Evolutionary conservation across 768 basidiomycete species (phyloP), one percentile per base, ranked within the genome.

Genomic region (Leccinum subtestaceum): DNA sequence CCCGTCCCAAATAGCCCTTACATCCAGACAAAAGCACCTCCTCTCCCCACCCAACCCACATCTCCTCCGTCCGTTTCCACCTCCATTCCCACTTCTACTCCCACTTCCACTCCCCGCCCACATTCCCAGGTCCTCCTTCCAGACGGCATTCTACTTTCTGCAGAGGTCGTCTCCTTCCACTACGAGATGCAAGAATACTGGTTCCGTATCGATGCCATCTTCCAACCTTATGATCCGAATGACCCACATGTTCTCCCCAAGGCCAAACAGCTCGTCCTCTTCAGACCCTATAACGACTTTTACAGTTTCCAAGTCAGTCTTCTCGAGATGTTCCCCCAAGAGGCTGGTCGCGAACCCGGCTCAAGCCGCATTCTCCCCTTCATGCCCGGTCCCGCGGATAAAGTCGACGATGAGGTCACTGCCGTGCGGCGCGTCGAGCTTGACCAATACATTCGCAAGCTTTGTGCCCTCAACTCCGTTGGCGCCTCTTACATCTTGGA

Each of bases 261-360:
- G 11, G 84, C 90, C 12, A 88, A 84, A 64, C 85, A 88, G 34
- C 85, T 98, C 57, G 86, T 94, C 63, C 81, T 98, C 47, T 99
- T 96, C 77, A 85, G 97, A 53, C 87, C 92, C 25, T 99, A 99
- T 80, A 91, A 95, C 67, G 96, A 99, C 74, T 99, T 99, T 74
- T 98, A 96, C 76, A 92, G 95, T 67, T 98, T 98, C 74, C 97
- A 99, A 70, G 89, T 97, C 57, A 78, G 84, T 5, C 83, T 99
- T 23, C 84, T 98, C 61, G 84, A 94, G 49, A 80, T 82, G 0
- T 98, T 95, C 74, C 95, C 95, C 7, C 82, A 82, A 48, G 97
- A 99, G 76, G 97, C 94, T 13, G 97, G 97, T 21, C 84, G 91
- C 15, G 75, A 86, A 36, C 78, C 83, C 10, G 80, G 80, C 29